Conservation (phyloP, 108 stramenopile genomes). For the Skeletonema costatum region DNA sequence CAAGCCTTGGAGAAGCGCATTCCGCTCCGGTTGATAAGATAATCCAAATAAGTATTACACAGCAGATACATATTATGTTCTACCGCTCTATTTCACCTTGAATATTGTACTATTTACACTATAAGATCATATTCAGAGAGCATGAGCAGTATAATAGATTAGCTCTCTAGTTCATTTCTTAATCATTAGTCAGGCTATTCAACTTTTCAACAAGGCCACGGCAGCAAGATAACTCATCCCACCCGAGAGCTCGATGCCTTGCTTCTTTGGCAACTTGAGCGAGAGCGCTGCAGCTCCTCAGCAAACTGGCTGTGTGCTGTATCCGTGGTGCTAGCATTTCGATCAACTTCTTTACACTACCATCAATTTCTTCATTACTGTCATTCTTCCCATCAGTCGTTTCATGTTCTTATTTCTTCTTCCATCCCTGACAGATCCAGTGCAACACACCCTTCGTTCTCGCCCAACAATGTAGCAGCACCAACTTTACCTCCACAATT, state of each 20-base stretch:
- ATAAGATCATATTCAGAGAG: no score
- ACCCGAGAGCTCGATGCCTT: constrained; percentile 26
- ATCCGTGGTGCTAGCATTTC: no score
- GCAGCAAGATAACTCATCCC: constrained; percentile 43
- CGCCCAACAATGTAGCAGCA: constrained; percentile 26
- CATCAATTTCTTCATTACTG: no score
- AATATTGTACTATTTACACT: no score
- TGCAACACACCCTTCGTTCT: constrained; percentile 26
- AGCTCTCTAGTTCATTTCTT: no score
- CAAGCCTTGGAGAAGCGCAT: no score
- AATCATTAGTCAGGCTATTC: not conserved
- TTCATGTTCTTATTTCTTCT: not conserved
- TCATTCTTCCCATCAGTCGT: not conserved
- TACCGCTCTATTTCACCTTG: no score
- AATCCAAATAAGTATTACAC: no score
- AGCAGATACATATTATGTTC: no score
- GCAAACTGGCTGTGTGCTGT: not conserved
- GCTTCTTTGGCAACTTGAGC: constrained; percentile 19
- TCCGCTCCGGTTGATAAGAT: no score
- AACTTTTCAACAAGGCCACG: not conserved
- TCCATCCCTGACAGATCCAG: constrained; percentile 18
- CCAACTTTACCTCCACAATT: constrained; percentile 37
- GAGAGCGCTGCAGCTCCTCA: not conserved
- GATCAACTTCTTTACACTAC: not conserved
- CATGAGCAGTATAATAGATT: no score